These are phyloP conservation scores for Aphanomyces euteiches DNA, from an alignment of 352 stramenopile genomes.

Conservation along the genomic window DNA sequence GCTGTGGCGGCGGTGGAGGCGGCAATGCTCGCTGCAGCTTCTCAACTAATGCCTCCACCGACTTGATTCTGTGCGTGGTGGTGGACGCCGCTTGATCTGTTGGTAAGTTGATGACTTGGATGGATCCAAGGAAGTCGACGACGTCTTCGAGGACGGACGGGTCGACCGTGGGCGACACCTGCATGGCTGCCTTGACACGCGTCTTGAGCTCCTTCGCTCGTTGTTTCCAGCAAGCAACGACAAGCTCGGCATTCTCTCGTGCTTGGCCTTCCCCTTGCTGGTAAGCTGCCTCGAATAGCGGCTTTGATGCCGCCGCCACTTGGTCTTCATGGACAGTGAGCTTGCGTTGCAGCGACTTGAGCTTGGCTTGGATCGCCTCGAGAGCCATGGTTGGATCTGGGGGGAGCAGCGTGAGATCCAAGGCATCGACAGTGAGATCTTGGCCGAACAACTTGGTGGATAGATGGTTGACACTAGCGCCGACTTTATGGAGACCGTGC, in stretches of 20 bases:
- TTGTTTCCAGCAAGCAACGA: neutral
- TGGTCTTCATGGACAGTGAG: neutral
- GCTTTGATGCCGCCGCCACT: neutral
- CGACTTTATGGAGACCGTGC: constrained; percentile 28
- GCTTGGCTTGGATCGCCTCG: constrained; percentile 29
- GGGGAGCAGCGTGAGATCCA: constrained; percentile 23
- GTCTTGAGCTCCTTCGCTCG: constrained; percentile 4
- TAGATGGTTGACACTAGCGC: constrained; percentile 7
- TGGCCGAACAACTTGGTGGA: neutral
- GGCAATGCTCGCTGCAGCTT: neutral
- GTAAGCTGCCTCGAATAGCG: constrained; percentile 11
- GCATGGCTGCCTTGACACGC: constrained; percentile 16
- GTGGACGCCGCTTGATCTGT: neutral
- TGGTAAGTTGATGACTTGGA: neutral
- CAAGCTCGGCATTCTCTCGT: neutral
- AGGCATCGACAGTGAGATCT: constrained; percentile 12
- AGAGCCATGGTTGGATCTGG: constrained; percentile 30
- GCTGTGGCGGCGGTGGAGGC: neutral
- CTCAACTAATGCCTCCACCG: neutral
- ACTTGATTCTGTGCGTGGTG: neutral
- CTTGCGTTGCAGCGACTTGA: constrained; percentile 6
- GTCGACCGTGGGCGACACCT: neutral
- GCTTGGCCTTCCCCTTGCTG: constrained; percentile 4
- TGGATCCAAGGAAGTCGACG: constrained; percentile 1
- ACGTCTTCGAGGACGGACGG: neutral